Base-by-base conservation (phyloP, 352 stramenopile genomes). In the Phytophthora sojae region DNA sequence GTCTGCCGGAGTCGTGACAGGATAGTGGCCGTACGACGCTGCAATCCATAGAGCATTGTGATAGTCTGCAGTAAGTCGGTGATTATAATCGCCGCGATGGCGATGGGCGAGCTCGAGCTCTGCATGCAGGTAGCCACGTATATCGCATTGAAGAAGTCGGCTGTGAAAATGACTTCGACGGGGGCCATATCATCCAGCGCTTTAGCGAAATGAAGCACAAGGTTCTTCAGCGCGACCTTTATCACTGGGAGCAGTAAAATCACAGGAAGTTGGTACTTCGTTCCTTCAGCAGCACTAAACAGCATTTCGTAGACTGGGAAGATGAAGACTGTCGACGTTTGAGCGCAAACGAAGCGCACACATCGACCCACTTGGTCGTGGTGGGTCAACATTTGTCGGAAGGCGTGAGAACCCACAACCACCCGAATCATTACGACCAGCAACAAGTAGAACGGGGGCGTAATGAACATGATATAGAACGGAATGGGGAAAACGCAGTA, bases 201-300 rank as follows among this genome's bases (percentile, higher is more conserved):
- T 9, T 49, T 44, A 3, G 51, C 52, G 37, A 35, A 61, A 8
- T 49, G 39, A 0, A 61, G n/a, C n/a, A 75, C 52, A 0, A 65
- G n/a, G n/a, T 75, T 69, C 21, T 67, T 67, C 11, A 83, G 52
- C 2, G 60, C 7, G 3, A 73, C 32, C 19, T 80, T 79, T 3
- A 83, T 61, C 0, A 79, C 17, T 11, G 69, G 58, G 2, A 82
- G 50, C 0, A 72, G 14, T 23, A 67, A 15, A 42, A 73, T 49
- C 6, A 45, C 52, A 6, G 49, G 25, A 26, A 63, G 29, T 26
- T 73, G 51, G 17, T 64, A 68, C 4, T 45, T 58, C 0, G 57
- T 50, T 11, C 29, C 32, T 12, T 57, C 8, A 6, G 61, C 42
- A 17, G 29, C 37, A 37, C 32, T 50, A 26, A 60, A 65, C 5